Percentiles rank a stretch among this genome's conserved stretches.
phyloP scores from a whole-genome alignment of 345 rosid species.

The Sonneratia alba region DNA sequence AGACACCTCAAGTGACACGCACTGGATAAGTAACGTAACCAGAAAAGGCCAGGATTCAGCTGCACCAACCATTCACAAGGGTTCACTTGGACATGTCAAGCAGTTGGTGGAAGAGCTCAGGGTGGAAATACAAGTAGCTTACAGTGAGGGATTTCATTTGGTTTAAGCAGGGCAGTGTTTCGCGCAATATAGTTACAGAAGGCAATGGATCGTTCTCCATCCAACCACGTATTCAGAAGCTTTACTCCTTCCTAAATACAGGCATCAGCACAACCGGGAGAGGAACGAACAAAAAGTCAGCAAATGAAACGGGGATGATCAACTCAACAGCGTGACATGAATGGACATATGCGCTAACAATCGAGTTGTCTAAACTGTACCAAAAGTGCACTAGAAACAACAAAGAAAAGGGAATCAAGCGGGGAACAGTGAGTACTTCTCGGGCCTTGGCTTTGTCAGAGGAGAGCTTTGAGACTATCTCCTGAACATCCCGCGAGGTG shows the following conservation, averaged over 20 bases:
- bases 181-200: constrained; percentile 63
- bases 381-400: not conserved
- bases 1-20: constrained; percentile 67
- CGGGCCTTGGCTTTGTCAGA: constrained; percentile 83
- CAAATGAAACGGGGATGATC: not conserved
- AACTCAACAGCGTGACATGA: not conserved
- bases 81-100: not conserved
- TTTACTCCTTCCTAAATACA: constrained; percentile 66
- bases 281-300: constrained; percentile 1
- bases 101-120: not conserved
- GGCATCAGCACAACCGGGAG: not conserved
- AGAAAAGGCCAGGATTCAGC: constrained; percentile 93
- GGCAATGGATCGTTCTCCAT: constrained; percentile 47
- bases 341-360: not conserved
- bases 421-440: constrained; percentile 39
- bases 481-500: constrained; percentile 66
- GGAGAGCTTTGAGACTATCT: constrained; percentile 75
- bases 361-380: not conserved
- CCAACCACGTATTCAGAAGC: constrained; percentile 71
- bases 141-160: constrained; percentile 69
- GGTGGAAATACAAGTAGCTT: constrained; percentile 13
- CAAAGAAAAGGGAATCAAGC: constrained; percentile 2
- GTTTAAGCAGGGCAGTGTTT: constrained; percentile 53
- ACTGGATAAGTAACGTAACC: constrained; percentile 46
- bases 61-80: constrained; percentile 30